A percentile compares a stretch with the other conserved stretches of the same genome.
Conservation (phyloP, 306 rosid species). For the Sicyos edulis region DNA sequence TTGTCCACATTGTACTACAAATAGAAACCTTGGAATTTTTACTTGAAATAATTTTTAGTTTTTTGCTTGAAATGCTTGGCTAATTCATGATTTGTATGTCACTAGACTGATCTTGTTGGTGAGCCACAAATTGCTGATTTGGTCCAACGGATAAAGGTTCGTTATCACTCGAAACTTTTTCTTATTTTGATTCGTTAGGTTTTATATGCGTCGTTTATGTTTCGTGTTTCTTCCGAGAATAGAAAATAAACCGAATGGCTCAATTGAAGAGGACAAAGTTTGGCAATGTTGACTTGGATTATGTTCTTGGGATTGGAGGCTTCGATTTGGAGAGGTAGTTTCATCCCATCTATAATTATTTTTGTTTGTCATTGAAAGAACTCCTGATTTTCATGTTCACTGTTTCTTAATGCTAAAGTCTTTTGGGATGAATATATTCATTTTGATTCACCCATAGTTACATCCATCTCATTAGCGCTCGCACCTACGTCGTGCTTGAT, state of each 20-base stretch:
- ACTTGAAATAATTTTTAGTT: background rate
- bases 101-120: conserved; percentile 87
- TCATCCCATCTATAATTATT: conserved; percentile 22
- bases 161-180: conserved; percentile 25
- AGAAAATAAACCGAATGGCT: conserved; percentile 82
- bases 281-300: conserved; percentile 92
- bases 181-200: conserved; percentile 13
- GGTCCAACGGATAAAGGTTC: conserved; percentile 78
- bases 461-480: too few species aligned
- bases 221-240: conserved; percentile 12
- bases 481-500: conserved; percentile 19
- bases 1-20: background rate
- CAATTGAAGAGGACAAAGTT: conserved; percentile 72
- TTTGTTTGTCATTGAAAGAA: background rate
- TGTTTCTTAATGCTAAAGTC: too few species aligned
- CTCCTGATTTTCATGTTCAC: too few species aligned
- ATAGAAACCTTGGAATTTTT: background rate
- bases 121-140: conserved; percentile 63
- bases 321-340: conserved; percentile 91
- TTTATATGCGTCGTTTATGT: conserved; percentile 23
- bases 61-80: background rate
- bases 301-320: conserved; percentile 96
- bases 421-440: conserved; percentile 1
- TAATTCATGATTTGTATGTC: conserved; percentile 2
- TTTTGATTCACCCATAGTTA: background rate